Evolutionary conservation across 257 asterid genomes (phyloP), one percentile per base, ranked within the genome.

Genomic region (Nicotiana sylvestris): DNA sequence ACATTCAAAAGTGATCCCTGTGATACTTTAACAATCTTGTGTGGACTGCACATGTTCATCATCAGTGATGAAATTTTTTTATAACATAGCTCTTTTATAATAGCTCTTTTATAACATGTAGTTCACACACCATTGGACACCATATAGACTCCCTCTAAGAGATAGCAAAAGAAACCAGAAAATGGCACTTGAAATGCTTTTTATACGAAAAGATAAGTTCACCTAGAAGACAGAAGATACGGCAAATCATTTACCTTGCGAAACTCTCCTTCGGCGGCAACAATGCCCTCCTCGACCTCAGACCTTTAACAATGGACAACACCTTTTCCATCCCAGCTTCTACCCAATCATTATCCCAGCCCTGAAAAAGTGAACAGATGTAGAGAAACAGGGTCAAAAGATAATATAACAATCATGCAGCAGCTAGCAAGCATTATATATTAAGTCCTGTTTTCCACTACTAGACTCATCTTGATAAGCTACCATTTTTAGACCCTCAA

Each of bases 261-360:
- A 83, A 86, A 68, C 93, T 91, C 88, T 94, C 98, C 80, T 91
- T 88, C 21, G 97, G 88, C 61, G 94, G 90, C 89, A 94, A 81
- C 88, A 87, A 88, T 18, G 97, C 85, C 81, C 95, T 92, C 35
- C 92, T 91, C 32, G 96, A 91, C 91, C 99, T 91, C 82, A 94
- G 86, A 32, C 93, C 91, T 83, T 87, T 94, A 61, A 92, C 96
- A 60, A 92, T 89, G 17, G 94, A 86, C 83, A 87, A 96, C 58
- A 90, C 84, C 86, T 85, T 81, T 53, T 86, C 92, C 99, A 95
- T 95, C 91, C 91, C 97, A 80, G 77, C 70, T 89, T 92, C 98
- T 66, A 91, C 94, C 3, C 8, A 86, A 66, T 92, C 95, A 89
- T 93, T 90, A 81, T 85, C 85, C 98, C 98, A 95, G 83, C 83